Conservation (phyloP, 768 basidiomycete genomes). For the Roridomyces roridus region DNA sequence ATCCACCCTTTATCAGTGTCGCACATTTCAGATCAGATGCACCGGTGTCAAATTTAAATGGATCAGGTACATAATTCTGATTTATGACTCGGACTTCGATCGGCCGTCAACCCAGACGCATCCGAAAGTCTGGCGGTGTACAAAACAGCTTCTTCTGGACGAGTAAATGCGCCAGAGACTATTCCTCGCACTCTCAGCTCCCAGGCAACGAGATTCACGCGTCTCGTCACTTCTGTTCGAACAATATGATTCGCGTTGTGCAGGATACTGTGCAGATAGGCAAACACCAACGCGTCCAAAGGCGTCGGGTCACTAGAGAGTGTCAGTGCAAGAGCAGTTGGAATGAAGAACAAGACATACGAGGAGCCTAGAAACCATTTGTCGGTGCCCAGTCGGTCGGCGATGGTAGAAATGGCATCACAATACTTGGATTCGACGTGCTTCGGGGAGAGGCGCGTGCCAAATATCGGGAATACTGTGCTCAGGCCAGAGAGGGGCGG, state of each 20-base stretch:
- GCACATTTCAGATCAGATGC: too few species aligned
- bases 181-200: slow-evolving; percentile 69
- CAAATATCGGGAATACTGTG: slow-evolving; percentile 66
- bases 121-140: background rate
- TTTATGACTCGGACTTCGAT: too few species aligned
- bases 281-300: slow-evolving; percentile 83
- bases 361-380: slow-evolving; percentile 82
- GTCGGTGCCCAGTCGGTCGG: slow-evolving; percentile 76
- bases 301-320: slow-evolving; percentile 69
- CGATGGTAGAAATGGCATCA: slow-evolving; percentile 75
- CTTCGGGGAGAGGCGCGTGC: slow-evolving; percentile 57
- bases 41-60: too few species aligned
- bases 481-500: slow-evolving; percentile 74
- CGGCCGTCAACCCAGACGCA: too few species aligned
- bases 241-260: slow-evolving; percentile 46
- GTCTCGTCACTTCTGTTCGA: slow-evolving; percentile 70
- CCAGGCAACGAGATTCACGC: slow-evolving; percentile 83
- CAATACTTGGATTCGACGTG: slow-evolving; percentile 64
- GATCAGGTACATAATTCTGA: too few species aligned
- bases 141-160: background rate
- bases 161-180: slow-evolving; percentile 58
- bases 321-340: background rate
- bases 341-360: slow-evolving; percentile 44
- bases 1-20: too few species aligned
- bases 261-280: slow-evolving; percentile 76